Base-by-base conservation (phyloP, 2,329 filamentous ascomycete genomes). In the Bipolaris victoriae region DNA sequence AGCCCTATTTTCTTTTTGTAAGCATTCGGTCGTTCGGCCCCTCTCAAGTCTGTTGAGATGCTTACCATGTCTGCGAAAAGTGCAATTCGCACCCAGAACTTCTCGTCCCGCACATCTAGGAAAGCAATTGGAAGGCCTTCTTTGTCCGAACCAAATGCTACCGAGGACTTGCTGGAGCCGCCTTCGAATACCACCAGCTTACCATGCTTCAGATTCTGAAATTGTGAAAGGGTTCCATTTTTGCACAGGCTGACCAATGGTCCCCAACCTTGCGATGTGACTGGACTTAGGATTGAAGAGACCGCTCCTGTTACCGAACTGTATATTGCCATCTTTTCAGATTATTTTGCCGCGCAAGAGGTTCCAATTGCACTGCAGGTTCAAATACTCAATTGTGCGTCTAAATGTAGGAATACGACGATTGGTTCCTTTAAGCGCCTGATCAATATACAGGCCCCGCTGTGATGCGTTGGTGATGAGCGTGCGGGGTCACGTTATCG, bases 51-150 rank as follows among this genome's bases (percentile, higher is more conserved):
- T 40, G 11, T 10, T 9, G 7, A 10, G 20, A 24, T 43, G 65
- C 75, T n/a, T 63, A 81, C 80, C 87, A 91, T 90, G 72, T 91
- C 89, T 36, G 85, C 87, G 68, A 90, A 90, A 26, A 91, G 76
- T 44, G 88, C 81, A 49, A 90, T 75, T 39, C 88, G 83, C 67
- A 90, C 82, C 88, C 88, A 91, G 70, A 91, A 90, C 29, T 86
- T 80, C 61, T 90, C 87, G 65, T 84, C 84, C 69, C 84, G 83
- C 7, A 91, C 82, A 11, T 82, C 79, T 33, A 91, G 75, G 64
- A 87, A 83, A 3, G 86, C 81, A 35, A 79, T 77, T 22, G 80
- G 81, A 15, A 70, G 61, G 15, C 72, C 77, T 53, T 76, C 76
- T 6, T 74, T 69, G 53, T 77, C 76, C 36, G 67, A 73, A 65